Percentiles rank a stretch among this genome's conserved stretches.
Evolutionary conservation across 257 asterid genomes (phyloP).

Genomic region (Echites panduratus): DNA sequence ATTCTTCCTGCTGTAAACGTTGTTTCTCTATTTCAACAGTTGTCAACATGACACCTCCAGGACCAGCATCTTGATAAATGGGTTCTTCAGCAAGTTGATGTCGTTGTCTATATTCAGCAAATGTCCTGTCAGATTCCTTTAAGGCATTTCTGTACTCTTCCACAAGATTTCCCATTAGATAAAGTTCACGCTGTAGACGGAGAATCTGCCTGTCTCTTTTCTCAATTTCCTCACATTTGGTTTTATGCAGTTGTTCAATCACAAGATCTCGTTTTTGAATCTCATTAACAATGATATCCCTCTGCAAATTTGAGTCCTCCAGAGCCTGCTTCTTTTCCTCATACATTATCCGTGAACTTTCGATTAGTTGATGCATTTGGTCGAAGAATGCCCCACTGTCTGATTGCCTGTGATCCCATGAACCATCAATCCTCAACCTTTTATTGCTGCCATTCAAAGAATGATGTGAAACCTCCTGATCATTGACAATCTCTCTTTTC

Average conservation of each 20-base stretch:
- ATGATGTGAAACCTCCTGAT: conserved; percentile 30
- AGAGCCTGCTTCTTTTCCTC: conserved; percentile 48
- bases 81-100: conserved; percentile 64
- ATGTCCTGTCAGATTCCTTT: conserved; percentile 53
- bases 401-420: conserved; percentile 41
- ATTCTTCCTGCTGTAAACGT: conserved; percentile 55
- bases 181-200: conserved; percentile 67
- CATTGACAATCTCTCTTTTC: conserved; percentile 65
- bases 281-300: conserved; percentile 53
- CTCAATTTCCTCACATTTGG: conserved; percentile 46
- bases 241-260: conserved; percentile 50
- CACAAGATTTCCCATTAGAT: conserved; percentile 50
- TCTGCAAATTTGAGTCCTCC: conserved; percentile 33
- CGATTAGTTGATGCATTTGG: conserved; percentile 40
- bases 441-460: conserved; percentile 40
- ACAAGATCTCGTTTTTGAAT: conserved; percentile 54
- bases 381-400: conserved; percentile 62
- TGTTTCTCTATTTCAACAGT: conserved; percentile 52
- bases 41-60: conserved; percentile 72
- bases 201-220: conserved; percentile 45
- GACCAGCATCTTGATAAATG: conserved; percentile 61
- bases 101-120: conserved; percentile 56
- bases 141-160: conserved; percentile 70
- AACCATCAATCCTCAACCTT: conserved; percentile 51
- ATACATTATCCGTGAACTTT: conserved; percentile 36